These are phyloP conservation scores for Hanseniaspora clermontiae DNA, from an alignment of 805 yeast species.

Conservation along the genomic window DNA sequence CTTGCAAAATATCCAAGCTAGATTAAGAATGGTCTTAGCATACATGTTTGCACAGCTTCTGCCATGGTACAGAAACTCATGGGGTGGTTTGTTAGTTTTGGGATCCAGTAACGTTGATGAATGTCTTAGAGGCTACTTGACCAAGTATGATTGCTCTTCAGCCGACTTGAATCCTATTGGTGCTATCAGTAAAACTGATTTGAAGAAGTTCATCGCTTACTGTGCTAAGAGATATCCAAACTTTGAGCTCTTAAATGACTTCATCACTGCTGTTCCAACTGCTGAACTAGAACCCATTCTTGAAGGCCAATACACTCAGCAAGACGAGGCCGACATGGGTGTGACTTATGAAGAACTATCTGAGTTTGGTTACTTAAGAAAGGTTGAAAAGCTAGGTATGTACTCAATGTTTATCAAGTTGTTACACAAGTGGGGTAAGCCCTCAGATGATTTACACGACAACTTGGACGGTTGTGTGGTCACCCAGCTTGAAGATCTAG, in stretches of 20 bases:
- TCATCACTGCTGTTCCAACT: conserved; percentile 86
- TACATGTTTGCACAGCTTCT: conserved; percentile 85
- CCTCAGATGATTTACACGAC: conserved; percentile 3
- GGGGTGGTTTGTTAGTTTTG: conserved; percentile 67
- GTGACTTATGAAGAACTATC: conserved; percentile 91
- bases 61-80: conserved; percentile 74
- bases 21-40: conserved; percentile 87
- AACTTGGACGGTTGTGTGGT: conserved; percentile 7
- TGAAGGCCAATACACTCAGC: conserved; percentile 66
- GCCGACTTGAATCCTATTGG: conserved; percentile 98
- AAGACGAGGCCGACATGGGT: conserved; percentile 97
- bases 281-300: conserved; percentile 98
- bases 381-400: conserved; percentile 92
- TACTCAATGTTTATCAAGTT: conserved; percentile 84
- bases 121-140: conserved; percentile 84
- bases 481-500: conserved; percentile 2
- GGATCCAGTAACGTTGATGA: conserved; percentile 98
- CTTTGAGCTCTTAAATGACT: conserved; percentile 57
- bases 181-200: conserved; percentile 91
- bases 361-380: conserved; percentile 78
- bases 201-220: conserved; percentile 74
- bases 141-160: conserved; percentile 93
- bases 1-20: conserved; percentile 90
- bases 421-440: conserved; percentile 64
- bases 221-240: conserved; percentile 55